Evolutionary conservation across 345 rosid genomes (phyloP).

Genomic region (Sonneratia caseolaris): DNA sequence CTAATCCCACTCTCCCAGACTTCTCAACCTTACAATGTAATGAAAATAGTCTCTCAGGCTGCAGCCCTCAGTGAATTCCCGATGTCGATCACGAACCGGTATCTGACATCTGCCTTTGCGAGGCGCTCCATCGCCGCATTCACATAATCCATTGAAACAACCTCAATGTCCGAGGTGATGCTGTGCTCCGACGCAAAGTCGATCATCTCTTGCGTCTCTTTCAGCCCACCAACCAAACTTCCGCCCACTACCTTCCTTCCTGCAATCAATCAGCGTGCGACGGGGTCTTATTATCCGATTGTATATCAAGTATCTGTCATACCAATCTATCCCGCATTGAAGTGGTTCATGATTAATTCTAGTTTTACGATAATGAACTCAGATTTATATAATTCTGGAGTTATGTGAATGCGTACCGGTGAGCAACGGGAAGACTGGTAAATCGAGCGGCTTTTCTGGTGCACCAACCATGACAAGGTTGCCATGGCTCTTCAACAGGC

Average conservation of each 20-base stretch:
- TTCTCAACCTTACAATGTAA: too few relatives aligned
- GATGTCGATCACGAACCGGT: slow-evolving; percentile 23
- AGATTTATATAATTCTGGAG: not conserved
- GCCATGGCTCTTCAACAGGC: slow-evolving; percentile 24
- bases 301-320: not conserved
- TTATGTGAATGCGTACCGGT: slow-evolving; percentile 13
- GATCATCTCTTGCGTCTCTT: slow-evolving; percentile 28
- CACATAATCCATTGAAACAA: slow-evolving; percentile 20
- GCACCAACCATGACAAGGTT: slow-evolving; percentile 32
- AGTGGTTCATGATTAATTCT: not conserved
- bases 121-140: slow-evolving; percentile 18
- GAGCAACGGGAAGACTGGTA: slow-evolving; percentile 25
- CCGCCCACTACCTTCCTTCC: slow-evolving; percentile 20
- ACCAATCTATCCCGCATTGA: not conserved
- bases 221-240: slow-evolving; percentile 15
- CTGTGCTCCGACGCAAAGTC: slow-evolving; percentile 13
- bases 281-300: not conserved
- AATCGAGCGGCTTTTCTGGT: slow-evolving; percentile 27
- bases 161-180: slow-evolving; percentile 14
- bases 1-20: too few relatives aligned
- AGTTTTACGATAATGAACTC: not conserved
- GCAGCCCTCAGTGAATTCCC: slow-evolving; percentile 9
- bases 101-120: slow-evolving; percentile 10
- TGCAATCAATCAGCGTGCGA: not conserved
- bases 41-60: not conserved